phyloP scores from a whole-genome alignment of 495 filamentous ascomycete genomes.

The Aspergillus heteromorphus region DNA sequence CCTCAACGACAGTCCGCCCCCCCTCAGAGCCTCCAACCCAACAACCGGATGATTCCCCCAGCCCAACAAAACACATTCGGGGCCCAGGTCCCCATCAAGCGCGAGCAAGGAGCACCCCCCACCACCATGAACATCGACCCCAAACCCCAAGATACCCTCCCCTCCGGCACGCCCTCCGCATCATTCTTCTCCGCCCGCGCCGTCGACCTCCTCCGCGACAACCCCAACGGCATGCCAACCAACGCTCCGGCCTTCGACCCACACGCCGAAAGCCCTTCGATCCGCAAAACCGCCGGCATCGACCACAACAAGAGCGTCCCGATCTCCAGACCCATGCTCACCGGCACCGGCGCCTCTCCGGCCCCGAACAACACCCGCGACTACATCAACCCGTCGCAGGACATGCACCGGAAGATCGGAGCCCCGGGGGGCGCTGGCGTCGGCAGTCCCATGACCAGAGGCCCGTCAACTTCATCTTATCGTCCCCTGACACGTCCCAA shows the following conservation, averaged over 20 bases:
- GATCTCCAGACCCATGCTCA: conserved; percentile 44
- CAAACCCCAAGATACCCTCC: conserved; percentile 24
- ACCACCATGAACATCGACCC: conserved; percentile 18
- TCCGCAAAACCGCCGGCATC: conserved; percentile 83
- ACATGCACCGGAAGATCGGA: conserved; percentile 65
- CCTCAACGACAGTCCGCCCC: conserved; percentile 18
- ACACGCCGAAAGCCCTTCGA: conserved; percentile 75
- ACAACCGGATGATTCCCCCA: conserved; percentile 18
- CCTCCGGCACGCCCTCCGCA: conserved; percentile 32
- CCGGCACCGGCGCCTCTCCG: conserved; percentile 18
- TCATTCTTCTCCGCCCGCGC: conserved; percentile 78
- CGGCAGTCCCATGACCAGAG: conserved; percentile 34
- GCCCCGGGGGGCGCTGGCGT: conserved; percentile 50
- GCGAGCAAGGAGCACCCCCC: conserved; percentile 16
- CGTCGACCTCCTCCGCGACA: conserved; percentile 46
- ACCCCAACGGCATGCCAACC: conserved; percentile 31
- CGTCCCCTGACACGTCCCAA: conserved; percentile 41
- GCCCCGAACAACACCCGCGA: conserved; percentile 33
- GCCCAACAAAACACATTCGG: conserved; percentile 15
- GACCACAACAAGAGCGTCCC: conserved; percentile 72
- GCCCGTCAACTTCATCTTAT: conserved; percentile 37
- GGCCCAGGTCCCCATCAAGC: conserved; percentile 22
- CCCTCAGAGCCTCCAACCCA: conserved; percentile 15
- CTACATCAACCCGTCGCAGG: conserved; percentile 65
- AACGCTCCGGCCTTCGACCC: conserved; percentile 69